Percentiles rank a stretch among this genome's conserved stretches.
Evolutionary conservation across 768 basidiomycete genomes (phyloP).

Genomic region (Termitomyces sp.): DNA sequence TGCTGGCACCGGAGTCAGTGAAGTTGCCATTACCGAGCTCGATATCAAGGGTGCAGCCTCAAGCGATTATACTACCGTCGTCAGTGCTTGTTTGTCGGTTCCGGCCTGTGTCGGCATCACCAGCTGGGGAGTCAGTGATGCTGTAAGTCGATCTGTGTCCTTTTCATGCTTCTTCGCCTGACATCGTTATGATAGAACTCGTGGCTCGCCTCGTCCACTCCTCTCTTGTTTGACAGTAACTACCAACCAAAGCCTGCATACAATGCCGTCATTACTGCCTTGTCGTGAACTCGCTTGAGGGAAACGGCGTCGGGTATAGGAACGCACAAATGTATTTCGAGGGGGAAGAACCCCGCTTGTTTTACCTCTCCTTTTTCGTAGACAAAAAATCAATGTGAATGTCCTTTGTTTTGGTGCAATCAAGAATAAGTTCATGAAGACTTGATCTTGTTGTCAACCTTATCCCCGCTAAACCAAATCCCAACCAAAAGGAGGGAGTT

Average conservation of each 20-base stretch:
- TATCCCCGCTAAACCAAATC: conserved; percentile 24
- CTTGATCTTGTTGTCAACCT: conserved; percentile 9
- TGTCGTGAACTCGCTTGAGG: conserved; percentile 1
- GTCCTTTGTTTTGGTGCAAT: not conserved
- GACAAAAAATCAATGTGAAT: not conserved
- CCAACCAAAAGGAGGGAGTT: conserved; percentile 26
- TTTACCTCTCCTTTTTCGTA: not conserved
- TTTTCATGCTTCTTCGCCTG: not conserved
- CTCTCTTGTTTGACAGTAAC: conserved; percentile 25
- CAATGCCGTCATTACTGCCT: conserved; percentile 16
- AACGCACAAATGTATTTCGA: not conserved
- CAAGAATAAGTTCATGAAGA: not conserved
- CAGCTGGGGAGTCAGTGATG: conserved; percentile 45
- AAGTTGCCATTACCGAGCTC: conserved; percentile 48
- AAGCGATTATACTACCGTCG: conserved; percentile 14
- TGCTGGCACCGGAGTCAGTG: conserved; percentile 18
- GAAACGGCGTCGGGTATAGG: not conserved
- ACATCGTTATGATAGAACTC: conserved; percentile 17
- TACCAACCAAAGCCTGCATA: conserved; percentile 23
- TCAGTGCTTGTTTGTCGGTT: conserved; percentile 40
- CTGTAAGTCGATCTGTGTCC: conserved; percentile 21
- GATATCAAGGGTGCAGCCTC: conserved; percentile 33
- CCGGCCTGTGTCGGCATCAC: conserved; percentile 43
- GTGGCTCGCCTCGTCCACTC: conserved; percentile 19
- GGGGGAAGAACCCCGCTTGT: not conserved